Percentiles rank a stretch among this genome's conserved stretches.
Evolutionary conservation across 345 rosid genomes (phyloP).

Genomic region (Corymbia maculata): DNA sequence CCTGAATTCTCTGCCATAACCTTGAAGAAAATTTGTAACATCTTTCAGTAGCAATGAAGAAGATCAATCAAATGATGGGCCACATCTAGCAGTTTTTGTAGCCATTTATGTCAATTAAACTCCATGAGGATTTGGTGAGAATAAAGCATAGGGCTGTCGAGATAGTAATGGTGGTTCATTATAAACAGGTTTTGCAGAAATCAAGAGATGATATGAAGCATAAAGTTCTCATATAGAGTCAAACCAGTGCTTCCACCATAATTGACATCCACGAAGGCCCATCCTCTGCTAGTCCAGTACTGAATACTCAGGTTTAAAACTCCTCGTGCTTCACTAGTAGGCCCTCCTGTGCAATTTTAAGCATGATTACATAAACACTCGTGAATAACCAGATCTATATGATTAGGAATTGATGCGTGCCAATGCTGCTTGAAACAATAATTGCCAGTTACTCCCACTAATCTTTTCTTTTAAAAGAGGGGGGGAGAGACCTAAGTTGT

Average conservation of each 20-base stretch:
- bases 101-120: not conserved
- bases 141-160: not conserved
- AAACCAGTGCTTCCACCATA: constrained; percentile 99
- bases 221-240: constrained; percentile 3
- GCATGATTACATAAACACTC: not conserved
- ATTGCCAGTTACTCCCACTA: not conserved
- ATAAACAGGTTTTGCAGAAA: not conserved
- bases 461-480: not conserved
- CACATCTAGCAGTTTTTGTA: not conserved
- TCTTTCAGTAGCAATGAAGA: not conserved
- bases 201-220: not conserved
- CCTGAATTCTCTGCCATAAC: constrained; percentile 90
- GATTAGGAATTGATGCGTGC: not conserved
- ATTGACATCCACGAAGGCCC: constrained; percentile 96
- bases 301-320: constrained; percentile 65
- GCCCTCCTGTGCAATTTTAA: constrained; percentile 60
- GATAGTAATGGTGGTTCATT: not conserved
- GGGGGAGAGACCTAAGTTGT: not conserved
- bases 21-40: constrained; percentile 21
- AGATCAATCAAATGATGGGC: not conserved
- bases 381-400: not conserved
- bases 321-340: constrained; percentile 77
- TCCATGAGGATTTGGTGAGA: not conserved
- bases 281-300: constrained; percentile 97
- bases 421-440: not conserved